phyloP scores from a whole-genome alignment of 179 eudicot genomes.

The Camellia oleifera region DNA sequence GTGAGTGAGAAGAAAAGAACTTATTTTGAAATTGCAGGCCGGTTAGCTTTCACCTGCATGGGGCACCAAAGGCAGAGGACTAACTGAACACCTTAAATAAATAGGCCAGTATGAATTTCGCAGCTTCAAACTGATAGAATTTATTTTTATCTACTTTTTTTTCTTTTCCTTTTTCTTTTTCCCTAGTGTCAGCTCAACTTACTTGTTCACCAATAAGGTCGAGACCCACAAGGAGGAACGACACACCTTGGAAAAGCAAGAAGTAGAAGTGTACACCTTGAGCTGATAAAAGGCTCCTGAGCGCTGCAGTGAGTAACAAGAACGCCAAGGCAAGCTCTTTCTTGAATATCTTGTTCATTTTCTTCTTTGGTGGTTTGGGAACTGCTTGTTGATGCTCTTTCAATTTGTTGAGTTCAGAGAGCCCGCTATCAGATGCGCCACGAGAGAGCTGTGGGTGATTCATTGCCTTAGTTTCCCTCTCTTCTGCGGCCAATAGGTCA shows the following conservation, averaged over 20 bases:
- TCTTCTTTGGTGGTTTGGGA: slow-evolving; percentile 30
- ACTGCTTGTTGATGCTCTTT: slow-evolving; percentile 43
- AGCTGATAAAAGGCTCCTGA: slow-evolving; percentile 64
- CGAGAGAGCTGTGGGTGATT: slow-evolving; percentile 34
- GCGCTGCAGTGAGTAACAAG: slow-evolving; percentile 60
- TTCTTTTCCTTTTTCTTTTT: neutral
- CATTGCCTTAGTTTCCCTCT: slow-evolving; percentile 47
- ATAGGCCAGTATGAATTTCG: neutral
- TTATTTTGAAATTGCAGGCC: slow-evolving; percentile 1
- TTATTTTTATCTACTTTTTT: too few relatives aligned
- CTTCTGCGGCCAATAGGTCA: slow-evolving; percentile 53
- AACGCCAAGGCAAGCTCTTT: slow-evolving; percentile 65
- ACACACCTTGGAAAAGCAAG: slow-evolving; percentile 68
- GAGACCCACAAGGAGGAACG: slow-evolving; percentile 71
- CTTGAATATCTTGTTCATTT: slow-evolving; percentile 56
- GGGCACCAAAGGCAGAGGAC: neutral
- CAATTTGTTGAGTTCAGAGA: slow-evolving; percentile 46
- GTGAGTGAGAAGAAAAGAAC: neutral
- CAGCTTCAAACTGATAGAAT: slow-evolving; percentile 8
- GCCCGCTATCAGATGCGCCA: slow-evolving; percentile 56
- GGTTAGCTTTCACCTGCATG: neutral
- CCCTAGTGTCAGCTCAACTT: slow-evolving; percentile 28
- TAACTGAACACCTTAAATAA: neutral
- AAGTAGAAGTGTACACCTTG: slow-evolving; percentile 80
- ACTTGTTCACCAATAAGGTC: slow-evolving; percentile 75